phyloP scores from a whole-genome alignment of 192 early-diverging fungal species.

The Coemansia sp. region DNA sequence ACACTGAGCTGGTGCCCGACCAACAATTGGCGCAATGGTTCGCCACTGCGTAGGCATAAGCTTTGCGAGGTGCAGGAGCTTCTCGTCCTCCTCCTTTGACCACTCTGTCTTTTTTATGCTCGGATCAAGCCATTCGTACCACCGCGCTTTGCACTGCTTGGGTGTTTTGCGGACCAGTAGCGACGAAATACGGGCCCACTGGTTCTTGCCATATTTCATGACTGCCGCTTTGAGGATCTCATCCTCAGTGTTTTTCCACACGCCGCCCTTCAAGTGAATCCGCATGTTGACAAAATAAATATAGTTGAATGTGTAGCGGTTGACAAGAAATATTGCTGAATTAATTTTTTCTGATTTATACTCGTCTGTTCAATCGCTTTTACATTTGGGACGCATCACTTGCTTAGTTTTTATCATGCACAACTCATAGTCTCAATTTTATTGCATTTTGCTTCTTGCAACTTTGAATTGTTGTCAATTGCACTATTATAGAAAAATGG shows the following conservation, averaged over 20 bases:
- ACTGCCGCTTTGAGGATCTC: constrained; percentile 96
- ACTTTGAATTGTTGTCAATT: not conserved
- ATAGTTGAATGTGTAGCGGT: not conserved
- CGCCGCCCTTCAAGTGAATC: constrained; percentile 69
- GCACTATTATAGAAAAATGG: constrained; percentile 12
- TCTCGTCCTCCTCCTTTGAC: constrained; percentile 98
- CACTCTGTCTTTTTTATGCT: constrained; percentile 99
- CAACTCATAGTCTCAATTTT: not conserved
- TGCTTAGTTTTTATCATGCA: not conserved
- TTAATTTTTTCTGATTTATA: not conserved
- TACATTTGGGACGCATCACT: not conserved
- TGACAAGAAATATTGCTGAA: too few species aligned
- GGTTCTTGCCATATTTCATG: constrained; percentile 99
- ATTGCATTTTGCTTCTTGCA: not conserved
- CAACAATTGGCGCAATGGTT: constrained; percentile 98
- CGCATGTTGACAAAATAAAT: constrained; percentile 17
- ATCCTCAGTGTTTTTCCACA: constrained; percentile 99
- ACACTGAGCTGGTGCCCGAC: constrained; percentile 94
- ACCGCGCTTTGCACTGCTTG: constrained; percentile 98
- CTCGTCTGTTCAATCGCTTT: too few species aligned
- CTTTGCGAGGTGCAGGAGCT: constrained; percentile 94
- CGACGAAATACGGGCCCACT: constrained; percentile 98
- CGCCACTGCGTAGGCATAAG: constrained; percentile 99
- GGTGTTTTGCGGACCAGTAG: constrained; percentile 92
- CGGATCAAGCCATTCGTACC: constrained; percentile 99